Conservation (phyloP, 441 rosid genomes). For the Flueggea neowawraea region DNA sequence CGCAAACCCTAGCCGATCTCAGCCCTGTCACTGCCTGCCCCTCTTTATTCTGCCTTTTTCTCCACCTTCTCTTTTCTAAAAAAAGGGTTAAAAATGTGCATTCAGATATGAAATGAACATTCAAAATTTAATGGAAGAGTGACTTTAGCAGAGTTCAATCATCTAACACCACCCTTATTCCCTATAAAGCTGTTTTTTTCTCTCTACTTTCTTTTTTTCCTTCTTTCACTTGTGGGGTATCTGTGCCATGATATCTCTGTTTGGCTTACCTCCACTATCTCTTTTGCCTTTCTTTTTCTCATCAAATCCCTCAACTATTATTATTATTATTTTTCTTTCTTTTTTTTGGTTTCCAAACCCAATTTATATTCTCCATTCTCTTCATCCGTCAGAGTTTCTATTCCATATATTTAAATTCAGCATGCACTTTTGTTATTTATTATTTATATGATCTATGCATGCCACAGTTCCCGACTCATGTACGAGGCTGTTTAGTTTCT, state of each 20-base stretch:
- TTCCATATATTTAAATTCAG: background rate
- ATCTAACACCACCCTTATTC: constrained; percentile 52
- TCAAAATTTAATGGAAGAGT: constrained; percentile 22
- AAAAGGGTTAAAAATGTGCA: background rate
- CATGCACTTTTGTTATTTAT: constrained; percentile 2
- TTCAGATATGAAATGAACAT: constrained; percentile 8
- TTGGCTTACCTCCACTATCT: constrained; percentile 40
- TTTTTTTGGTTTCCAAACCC: constrained; percentile 4
- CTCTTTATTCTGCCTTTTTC: background rate
- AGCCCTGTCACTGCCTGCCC: constrained; percentile 30
- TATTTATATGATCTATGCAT: background rate
- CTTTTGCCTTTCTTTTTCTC: constrained; percentile 14
- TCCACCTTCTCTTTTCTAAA: constrained; percentile 12
- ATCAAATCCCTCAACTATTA: constrained; percentile 11
- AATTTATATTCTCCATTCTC: too few relatives aligned
- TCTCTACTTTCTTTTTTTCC: constrained; percentile 2
- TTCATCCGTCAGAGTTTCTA: too few relatives aligned
- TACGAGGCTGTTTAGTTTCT: too few relatives aligned
- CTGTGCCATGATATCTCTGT: constrained; percentile 22
- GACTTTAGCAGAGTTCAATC: constrained; percentile 43
- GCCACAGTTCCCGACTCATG: too few relatives aligned
- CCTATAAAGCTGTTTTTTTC: constrained; percentile 50
- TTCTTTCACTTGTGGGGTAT: constrained; percentile 36
- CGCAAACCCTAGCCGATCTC: constrained; percentile 43
- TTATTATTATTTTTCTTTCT: background rate